These are phyloP conservation scores for Fusarium pseudocircinatum DNA, from an alignment of 2,329 filamentous ascomycete species.

Conservation along the genomic window DNA sequence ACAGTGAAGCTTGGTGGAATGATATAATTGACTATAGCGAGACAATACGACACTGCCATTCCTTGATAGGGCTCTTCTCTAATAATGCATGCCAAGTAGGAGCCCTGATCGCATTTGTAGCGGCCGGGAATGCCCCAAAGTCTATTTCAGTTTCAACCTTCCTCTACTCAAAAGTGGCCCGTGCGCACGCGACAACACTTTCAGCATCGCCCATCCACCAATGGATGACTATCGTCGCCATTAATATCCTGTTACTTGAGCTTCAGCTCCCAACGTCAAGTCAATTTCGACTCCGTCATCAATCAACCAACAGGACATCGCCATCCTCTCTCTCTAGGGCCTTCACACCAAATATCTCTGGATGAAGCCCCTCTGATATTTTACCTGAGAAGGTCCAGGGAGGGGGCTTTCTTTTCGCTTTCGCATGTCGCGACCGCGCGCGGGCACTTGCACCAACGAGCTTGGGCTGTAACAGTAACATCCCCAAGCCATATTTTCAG, in stretches of 20 bases:
- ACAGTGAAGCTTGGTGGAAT: neutral
- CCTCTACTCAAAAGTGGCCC: constrained; percentile 16
- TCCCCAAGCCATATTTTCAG: constrained; percentile 16
- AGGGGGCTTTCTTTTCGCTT: constrained; percentile 39
- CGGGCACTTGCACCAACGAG: constrained; percentile 24
- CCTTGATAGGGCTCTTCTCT: neutral
- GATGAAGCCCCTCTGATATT: constrained; percentile 38
- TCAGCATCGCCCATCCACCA: constrained; percentile 31
- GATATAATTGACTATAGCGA: too few species aligned
- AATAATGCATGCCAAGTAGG: neutral
- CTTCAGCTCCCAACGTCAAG: constrained; percentile 20
- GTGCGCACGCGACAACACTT: constrained; percentile 38
- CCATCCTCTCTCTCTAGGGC: neutral
- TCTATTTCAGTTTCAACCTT: constrained; percentile 31
- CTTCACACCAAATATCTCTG: constrained; percentile 24
- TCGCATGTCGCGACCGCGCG: constrained; percentile 35
- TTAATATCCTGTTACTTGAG: constrained; percentile 17
- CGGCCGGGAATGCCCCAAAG: constrained; percentile 6
- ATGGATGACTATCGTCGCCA: constrained; percentile 33
- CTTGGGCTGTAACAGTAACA: constrained; percentile 33
- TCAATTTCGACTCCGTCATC: constrained; percentile 2
- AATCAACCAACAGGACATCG: neutral
- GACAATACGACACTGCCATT: neutral
- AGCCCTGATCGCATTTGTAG: neutral
- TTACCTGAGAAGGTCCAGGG: constrained; percentile 36